Percentiles rank a stretch among this genome's conserved stretches.
Conservation (phyloP, 805 yeast genomes). For the Kodamaea lidongshanica region DNA sequence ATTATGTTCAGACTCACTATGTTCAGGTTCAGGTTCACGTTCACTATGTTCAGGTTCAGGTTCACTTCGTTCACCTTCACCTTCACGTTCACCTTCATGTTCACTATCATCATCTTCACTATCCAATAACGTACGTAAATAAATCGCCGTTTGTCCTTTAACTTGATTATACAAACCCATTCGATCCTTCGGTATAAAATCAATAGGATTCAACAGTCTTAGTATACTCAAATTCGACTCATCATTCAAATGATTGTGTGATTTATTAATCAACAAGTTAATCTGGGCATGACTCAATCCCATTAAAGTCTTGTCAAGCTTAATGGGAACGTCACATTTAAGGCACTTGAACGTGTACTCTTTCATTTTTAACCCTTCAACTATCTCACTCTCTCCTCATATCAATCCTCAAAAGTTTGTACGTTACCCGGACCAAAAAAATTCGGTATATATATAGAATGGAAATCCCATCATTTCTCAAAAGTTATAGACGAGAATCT, state of each 20-base stretch:
- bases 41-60: background rate
- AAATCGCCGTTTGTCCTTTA: slow-evolving; percentile 15
- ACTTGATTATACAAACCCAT: slow-evolving; percentile 24
- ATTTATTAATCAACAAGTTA: slow-evolving; percentile 42
- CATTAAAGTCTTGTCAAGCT: slow-evolving; percentile 49
- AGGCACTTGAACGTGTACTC: slow-evolving; percentile 40
- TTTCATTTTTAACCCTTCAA: background rate
- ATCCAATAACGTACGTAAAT: slow-evolving; percentile 26
- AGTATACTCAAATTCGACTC: slow-evolving; percentile 11
- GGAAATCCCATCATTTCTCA: background rate
- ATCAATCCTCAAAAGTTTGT: background rate
- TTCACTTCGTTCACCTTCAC: slow-evolving; percentile 6
- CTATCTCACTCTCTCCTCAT: slow-evolving; percentile 1
- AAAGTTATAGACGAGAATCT: background rate
- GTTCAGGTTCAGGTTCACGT: slow-evolving; percentile 10
- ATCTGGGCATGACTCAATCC: slow-evolving; percentile 51
- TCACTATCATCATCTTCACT: slow-evolving; percentile 19
- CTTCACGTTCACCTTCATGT: slow-evolving; percentile 16
- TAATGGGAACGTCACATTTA: slow-evolving; percentile 54
- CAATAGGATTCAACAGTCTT: slow-evolving; percentile 22
- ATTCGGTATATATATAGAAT: background rate
- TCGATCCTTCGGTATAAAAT: slow-evolving; percentile 35
- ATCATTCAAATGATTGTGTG: slow-evolving; percentile 12
- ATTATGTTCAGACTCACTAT: slow-evolving; percentile 8
- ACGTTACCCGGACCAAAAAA: slow-evolving; percentile 1